These are phyloP conservation scores for Blastocystis hominis DNA, from an alignment of 352 stramenopile genomes.

Conservation along the genomic window DNA sequence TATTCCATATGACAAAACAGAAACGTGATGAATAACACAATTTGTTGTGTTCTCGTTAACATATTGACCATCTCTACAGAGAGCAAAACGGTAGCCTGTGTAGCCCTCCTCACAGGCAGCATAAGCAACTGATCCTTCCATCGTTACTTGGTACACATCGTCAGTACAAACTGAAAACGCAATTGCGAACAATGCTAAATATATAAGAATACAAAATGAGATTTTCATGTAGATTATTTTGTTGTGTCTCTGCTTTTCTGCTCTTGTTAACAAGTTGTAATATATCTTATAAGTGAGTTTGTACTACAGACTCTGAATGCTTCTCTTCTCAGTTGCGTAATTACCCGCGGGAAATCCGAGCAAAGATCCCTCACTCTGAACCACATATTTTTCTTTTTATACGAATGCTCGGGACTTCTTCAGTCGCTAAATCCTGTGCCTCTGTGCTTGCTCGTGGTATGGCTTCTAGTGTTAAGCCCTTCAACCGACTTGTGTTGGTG, in stretches of 20 bases:
- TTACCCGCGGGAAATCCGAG: not conserved
- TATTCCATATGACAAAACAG: not conserved
- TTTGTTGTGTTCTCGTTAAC: not conserved
- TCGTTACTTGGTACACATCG: not conserved
- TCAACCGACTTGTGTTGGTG: slow-evolving; percentile 32
- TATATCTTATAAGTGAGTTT: not conserved
- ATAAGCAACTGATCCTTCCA: not conserved
- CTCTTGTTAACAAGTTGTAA: not conserved
- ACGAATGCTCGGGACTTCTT: not conserved
- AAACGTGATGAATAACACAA: not conserved
- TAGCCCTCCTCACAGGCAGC: not conserved
- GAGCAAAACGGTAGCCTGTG: not conserved
- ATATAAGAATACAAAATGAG: not conserved
- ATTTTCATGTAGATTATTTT: not conserved
- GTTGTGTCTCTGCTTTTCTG: no score
- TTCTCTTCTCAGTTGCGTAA: no score
- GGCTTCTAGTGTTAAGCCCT: not conserved
- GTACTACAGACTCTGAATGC: not conserved
- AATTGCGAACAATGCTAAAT: not conserved
- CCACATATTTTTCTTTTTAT: not conserved
- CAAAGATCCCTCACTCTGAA: not conserved
- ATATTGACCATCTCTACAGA: not conserved
- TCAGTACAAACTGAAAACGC: not conserved
- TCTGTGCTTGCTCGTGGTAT: not conserved
- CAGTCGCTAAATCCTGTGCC: not conserved